Conservation (phyloP, 257 asterid species). For the Linderniella brevidens region DNA sequence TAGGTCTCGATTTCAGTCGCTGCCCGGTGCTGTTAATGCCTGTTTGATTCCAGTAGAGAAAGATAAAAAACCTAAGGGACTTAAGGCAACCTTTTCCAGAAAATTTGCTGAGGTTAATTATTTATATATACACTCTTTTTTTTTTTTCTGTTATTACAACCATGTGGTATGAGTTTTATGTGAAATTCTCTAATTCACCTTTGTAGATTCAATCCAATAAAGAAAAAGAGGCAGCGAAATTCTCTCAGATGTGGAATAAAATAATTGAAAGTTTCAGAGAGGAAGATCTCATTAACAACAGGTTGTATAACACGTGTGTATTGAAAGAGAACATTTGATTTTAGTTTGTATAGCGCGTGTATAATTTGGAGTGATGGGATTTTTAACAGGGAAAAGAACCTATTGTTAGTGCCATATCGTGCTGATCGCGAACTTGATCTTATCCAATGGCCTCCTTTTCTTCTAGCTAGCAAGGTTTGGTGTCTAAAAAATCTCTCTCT, state of each 20-base stretch:
- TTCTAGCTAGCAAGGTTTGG: constrained; percentile 85
- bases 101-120: constrained; percentile 53
- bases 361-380: background rate
- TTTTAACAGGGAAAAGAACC: constrained; percentile 64
- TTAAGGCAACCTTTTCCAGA: constrained; percentile 63
- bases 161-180: constrained; percentile 7
- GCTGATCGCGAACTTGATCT: constrained; percentile 87
- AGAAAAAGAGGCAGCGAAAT: constrained; percentile 71
- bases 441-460: constrained; percentile 97
- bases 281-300: constrained; percentile 78
- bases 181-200: constrained; percentile 12
- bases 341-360: background rate
- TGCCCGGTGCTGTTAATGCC: constrained; percentile 86
- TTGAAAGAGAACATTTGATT: background rate
- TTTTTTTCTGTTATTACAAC: constrained; percentile 4
- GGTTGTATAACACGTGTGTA: constrained; percentile 16
- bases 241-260: constrained; percentile 98
- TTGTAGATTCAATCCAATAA: constrained; percentile 60
- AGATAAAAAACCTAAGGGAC: constrained; percentile 51
- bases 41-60: constrained; percentile 67
- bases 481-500: background rate
- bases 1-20: constrained; percentile 76
- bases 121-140: constrained; percentile 4
- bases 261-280: constrained; percentile 93
- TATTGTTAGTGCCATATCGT: constrained; percentile 81